Base-by-base conservation (phyloP, 139 green algal genomes). In the Closterium sp. region DNA sequence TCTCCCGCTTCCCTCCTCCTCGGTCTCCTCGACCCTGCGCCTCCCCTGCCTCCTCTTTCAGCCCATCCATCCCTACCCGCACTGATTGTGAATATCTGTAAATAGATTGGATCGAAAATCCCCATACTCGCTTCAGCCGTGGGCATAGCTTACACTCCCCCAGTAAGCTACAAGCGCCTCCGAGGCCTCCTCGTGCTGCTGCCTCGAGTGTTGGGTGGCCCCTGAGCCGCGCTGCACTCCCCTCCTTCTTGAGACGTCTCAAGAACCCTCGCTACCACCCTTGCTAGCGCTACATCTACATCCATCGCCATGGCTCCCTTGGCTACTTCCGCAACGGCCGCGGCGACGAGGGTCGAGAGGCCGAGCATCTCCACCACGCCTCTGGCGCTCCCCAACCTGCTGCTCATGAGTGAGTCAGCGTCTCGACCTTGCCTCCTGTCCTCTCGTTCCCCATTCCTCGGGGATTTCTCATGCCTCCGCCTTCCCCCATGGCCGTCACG, bases 391-490 rank as follows among this genome's bases (percentile, higher is more conserved):
- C 87, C 87, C 87, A 69, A 90, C 33, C 87, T 33, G 31, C 35
- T 90, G 35, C 86, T 90, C n/a, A 90, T 90, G 86, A 34, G 84
- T 87, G 84, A 87, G 84, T 87, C 76, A n/a, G n/a, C n/a, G n/a
- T n/a, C n/a, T n/a, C n/a, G n/a, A n/a, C n/a, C n/a, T n/a, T n/a
- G n/a, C n/a, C n/a, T n/a, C n/a, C n/a, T n/a, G n/a, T n/a, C n/a
- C n/a, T n/a, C n/a, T n/a, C n/a, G n/a, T n/a, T n/a, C n/a, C n/a
- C n/a, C n/a, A n/a, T n/a, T n/a, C n/a, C n/a, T n/a, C n/a, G n/a
- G n/a, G n/a, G n/a, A n/a, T n/a, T n/a, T n/a, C n/a, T n/a, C n/a
- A n/a, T n/a, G n/a, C n/a, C n/a, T n/a, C n/a, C n/a, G n/a, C n/a
- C n/a, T n/a, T n/a, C n/a, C n/a, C n/a, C n/a, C n/a, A n/a, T n/a